These are phyloP conservation scores for Yamadazyma akitaensis DNA, from an alignment of 805 yeast species.

Conservation along the genomic window DNA sequence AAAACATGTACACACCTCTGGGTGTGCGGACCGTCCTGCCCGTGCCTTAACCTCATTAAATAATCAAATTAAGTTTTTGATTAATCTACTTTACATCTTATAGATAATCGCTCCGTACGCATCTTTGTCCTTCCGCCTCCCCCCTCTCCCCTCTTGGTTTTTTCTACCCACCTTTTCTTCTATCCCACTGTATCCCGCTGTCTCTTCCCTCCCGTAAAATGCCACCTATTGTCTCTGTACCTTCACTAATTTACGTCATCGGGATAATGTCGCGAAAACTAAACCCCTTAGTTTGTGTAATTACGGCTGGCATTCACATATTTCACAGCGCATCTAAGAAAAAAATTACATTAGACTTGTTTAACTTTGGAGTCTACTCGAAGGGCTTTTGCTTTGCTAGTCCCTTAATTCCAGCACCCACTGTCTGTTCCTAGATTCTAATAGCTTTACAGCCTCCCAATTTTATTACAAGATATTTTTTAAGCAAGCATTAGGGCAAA, in stretches of 20 bases:
- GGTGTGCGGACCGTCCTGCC: too few species aligned
- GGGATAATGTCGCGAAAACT: background rate
- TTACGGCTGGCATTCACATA: background rate
- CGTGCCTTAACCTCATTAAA: too few species aligned
- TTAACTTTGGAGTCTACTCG: background rate
- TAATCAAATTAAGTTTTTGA: too few species aligned
- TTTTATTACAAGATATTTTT: too few species aligned
- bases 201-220: background rate
- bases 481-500: too few species aligned
- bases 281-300: slow-evolving; percentile 1
- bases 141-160: too few species aligned
- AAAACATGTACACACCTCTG: too few species aligned
- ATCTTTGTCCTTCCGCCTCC: too few species aligned
- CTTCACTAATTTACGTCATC: background rate
- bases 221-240: background rate
- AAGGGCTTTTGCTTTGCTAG: background rate
- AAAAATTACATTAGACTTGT: slow-evolving; percentile 1
- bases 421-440: too few species aligned
- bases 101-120: too few species aligned
- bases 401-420: background rate
- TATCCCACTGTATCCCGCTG: background rate
- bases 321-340: slow-evolving; percentile 4
- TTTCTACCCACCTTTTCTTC: background rate
- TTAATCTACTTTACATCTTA: too few species aligned
- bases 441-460: too few species aligned